Conservation (phyloP, 345 rosid genomes). For the Acer campestre region DNA sequence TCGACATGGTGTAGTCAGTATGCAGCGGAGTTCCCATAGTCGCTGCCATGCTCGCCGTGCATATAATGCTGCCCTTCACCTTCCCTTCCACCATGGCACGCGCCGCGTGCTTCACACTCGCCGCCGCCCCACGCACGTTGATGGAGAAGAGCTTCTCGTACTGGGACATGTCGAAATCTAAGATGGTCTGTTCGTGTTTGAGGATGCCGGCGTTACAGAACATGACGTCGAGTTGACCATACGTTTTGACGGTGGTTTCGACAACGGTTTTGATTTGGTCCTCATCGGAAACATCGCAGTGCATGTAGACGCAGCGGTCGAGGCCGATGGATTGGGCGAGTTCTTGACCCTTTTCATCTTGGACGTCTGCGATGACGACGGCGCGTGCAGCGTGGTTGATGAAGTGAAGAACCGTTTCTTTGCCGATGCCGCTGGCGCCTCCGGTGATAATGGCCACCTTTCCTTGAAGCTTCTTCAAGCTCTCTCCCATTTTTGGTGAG, state of each 20-base stretch:
- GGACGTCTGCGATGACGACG: constrained; percentile 30
- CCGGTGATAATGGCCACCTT: constrained; percentile 35
- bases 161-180: constrained; percentile 20
- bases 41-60: constrained; percentile 31
- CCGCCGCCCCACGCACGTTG: constrained; percentile 30
- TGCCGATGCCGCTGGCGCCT: constrained; percentile 28
- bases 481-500: background rate
- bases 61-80: constrained; percentile 32
- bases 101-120: constrained; percentile 33
- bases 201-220: constrained; percentile 33
- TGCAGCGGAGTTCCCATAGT: background rate
- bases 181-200: constrained; percentile 20
- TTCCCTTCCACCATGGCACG: constrained; percentile 34
- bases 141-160: constrained; percentile 24
- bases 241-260: constrained; percentile 15
- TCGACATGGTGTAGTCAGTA: constrained; percentile 33
- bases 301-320: constrained; percentile 17
- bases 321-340: constrained; percentile 23
- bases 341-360: constrained; percentile 24
- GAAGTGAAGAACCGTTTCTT: constrained; percentile 18
- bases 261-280: constrained; percentile 27
- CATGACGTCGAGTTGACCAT: constrained; percentile 35
- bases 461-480: constrained; percentile 15
- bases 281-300: constrained; percentile 34
- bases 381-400: constrained; percentile 18